Evolutionary conservation across 148 eudicot genomes (phyloP), one percentile per base, ranked within the genome.

Genomic region (Camellia lanceoleosa): DNA sequence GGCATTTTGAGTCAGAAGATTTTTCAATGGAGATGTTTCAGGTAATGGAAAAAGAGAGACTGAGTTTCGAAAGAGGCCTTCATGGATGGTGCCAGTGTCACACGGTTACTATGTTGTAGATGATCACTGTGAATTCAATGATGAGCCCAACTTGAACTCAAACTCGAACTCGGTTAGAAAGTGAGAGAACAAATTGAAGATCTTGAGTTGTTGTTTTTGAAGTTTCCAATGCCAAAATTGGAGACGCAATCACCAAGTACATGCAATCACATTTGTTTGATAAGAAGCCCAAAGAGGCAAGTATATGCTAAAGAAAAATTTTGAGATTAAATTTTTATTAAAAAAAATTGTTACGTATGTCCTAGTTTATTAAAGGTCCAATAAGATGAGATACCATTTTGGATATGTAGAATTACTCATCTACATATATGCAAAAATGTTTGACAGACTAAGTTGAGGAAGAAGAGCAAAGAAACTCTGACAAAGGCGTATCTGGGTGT

Each of bases 201-300:
- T 65, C 74, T 82, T 62, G 97, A 93, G 46, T 43, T 90, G 95
- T 88, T 89, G 95, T 88, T 89, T 93, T 87, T 60, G 88, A 91
- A 77, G 85, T 93, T 74, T 90, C 85, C 15, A 86, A 85, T 81
- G 81, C 83, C 76, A 73, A 62, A 51, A 71, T 88, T 71, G 87
- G 86, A n/a, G 85, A 82, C 55, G 71, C 7, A 41, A 82, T 93
- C 80, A 68, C 76, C 66, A 88, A 83, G 75, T 86, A 89, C 82
- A 74, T 93, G 86, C 91, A 93, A 58, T 81, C 88, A 13, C 84
- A 88, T 84, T 75, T 93, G 74, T 93, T 93, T 54, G 82, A 82
- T 43, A 87, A 72, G 82, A 87, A 79, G 74, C 87, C 86, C 23
- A 87, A 85, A 60, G 83, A 90, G 97, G 97, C 30, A 23, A 23